Evolutionary conservation across 208 protist genomes (phyloP), one percentile per base, ranked within the genome.

Genomic region (Leptomonas seymouri): DNA sequence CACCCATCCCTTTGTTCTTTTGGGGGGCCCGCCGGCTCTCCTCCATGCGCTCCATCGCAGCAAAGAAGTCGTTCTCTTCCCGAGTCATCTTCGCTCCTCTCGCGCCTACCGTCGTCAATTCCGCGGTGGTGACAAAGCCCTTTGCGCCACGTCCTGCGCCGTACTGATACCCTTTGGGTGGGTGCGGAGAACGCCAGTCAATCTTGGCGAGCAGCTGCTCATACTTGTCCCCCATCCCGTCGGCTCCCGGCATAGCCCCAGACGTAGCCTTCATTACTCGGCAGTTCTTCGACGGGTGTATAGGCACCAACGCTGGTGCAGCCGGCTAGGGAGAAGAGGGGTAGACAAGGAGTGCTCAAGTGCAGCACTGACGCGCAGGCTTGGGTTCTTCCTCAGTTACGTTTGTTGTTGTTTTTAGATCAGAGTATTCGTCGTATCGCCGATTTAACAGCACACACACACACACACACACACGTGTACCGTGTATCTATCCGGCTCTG

Each of bases 131-230:
- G 11, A 84, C 62, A 28, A 96, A 91, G 14, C 74, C 72, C 39
- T 88, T 89, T 1, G 88, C 91, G 14, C 91, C 91, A n/a, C 91
- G 83, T 18, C 91, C 91, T 14, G 83, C 60, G 18, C 91, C 91
- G 66, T 83, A 91, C 51, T 86, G 76, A 57, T 96, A 96, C n/a
- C 83, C 80, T 21, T 78, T 85, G 14, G 91, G 91, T 16, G 91
- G 88, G 44, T 78, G 64, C 11, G 82, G 57, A 14, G 84, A 61
- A n/a, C 77, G 75, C 91, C 91, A 95, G 78, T 93, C 83, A 57
- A 89, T 87, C 65, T 85, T 88, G 44, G 76, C 45, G 21, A 92
- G 78, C 58, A 95, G 49, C 57, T 85, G 79, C 65, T 92, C 90
- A 61, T 95, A 95, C 59, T 89, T 89, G 65, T 92, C 87, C 20